Evolutionary conservation across 768 basidiomycete species (phyloP), one percentile per base, ranked within the genome.

Genomic region (Tephrocybe sp.): DNA sequence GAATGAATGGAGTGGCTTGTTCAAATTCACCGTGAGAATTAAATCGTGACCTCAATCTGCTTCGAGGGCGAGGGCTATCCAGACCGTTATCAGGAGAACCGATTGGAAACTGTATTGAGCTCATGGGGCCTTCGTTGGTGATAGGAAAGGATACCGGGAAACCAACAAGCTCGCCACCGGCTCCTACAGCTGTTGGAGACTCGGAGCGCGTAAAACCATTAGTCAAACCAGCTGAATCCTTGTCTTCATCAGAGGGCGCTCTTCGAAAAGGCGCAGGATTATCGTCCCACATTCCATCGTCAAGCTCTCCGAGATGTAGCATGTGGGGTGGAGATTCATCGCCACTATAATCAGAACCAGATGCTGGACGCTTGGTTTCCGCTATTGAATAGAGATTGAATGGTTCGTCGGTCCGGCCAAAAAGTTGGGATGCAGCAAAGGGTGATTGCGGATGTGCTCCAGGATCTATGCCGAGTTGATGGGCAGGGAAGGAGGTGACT

Each of bases 371-470:
- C 54, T 78, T 85, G 1, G 82, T 87, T 63, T 89, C 88, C 6
- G 89, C 86, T 54, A 92, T 91, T 1, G 90, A 89, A 65, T 86
- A 92, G 12, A 92, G 65, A 62, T 82, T 87, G 64, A 87, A 90
- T 0, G 87, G 83, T 53, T 91, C 90, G 44, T 89, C 84, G 1
- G 81, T 80, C 16, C 82, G 80, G 25, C 87, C 80, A 61, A 94
- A 92, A 2, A 95, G 73, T 54, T 93, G 87, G 13, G 89, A 89
- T 1, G 92, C 86, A 16, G 90, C 85, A 57, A 92, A 97, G 1
- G 93, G 92, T 0, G 92, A 94, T 57, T 92, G 87, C 27, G 87
- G 80, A 59, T 87, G 83, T 54, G 65, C 59, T 5, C 62, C 64
- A 22, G 72, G 56, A 34, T 78, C 77, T 25, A 73, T 59, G 19